Evolutionary conservation across 2,329 filamentous ascomycete genomes (phyloP).

Genomic region (Cadophora gregata): DNA sequence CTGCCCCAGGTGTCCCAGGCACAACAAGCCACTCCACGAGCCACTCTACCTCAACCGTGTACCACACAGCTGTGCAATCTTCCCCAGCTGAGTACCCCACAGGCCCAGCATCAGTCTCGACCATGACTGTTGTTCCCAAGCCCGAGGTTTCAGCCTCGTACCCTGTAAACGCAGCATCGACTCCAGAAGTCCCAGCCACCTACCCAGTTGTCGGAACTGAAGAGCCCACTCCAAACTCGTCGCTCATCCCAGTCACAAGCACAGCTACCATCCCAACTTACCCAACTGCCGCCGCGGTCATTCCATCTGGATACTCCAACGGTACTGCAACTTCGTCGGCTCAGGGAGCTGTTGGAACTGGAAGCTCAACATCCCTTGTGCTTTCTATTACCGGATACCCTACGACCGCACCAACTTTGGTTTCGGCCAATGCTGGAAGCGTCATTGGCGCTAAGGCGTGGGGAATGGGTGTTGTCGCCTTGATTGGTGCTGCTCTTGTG

Average conservation of each 20-base stretch:
- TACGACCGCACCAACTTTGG: background rate
- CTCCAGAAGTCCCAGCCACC: background rate
- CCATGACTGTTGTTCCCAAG: background rate
- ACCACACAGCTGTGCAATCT: background rate
- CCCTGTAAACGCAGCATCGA: background rate
- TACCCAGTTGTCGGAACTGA: background rate
- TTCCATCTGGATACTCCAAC: constrained; percentile 1
- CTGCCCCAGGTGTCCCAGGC: constrained; percentile 6
- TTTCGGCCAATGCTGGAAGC: constrained; percentile 2
- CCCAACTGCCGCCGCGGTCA: constrained; percentile 9
- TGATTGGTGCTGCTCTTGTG: constrained; percentile 14
- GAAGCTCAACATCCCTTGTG: background rate
- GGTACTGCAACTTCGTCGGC: constrained; percentile 1
- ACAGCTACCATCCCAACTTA: constrained; percentile 2
- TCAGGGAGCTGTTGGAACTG: background rate
- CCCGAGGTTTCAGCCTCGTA: background rate
- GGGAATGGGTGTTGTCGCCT: background rate
- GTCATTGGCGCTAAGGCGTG: constrained; percentile 2
- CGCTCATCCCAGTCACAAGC: background rate
- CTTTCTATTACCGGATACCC: constrained; percentile 1
- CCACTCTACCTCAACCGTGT: background rate
- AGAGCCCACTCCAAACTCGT: constrained; percentile 1
- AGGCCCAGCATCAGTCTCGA: background rate
- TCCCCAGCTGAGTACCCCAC: constrained; percentile 6
- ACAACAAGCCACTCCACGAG: background rate